Conservation (phyloP, 805 yeast species). For the Lachancea lanzarotensis region DNA sequence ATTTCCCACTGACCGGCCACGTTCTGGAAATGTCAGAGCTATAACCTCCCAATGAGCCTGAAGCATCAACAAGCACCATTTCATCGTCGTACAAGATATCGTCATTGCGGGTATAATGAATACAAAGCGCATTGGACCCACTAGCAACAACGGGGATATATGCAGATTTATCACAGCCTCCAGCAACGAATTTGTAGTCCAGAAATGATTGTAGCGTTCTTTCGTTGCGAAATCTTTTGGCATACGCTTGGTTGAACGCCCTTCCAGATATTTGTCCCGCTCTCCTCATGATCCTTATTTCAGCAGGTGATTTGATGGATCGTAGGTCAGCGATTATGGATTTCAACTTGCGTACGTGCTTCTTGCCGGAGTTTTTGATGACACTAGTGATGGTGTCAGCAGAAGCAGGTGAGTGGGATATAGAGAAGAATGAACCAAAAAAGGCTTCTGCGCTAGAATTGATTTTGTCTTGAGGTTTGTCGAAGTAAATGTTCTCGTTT, state of each 20-base stretch:
- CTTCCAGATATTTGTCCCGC: conserved; percentile 80
- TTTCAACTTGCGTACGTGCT: conserved; percentile 28
- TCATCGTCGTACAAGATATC: conserved; percentile 72
- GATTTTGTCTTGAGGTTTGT: conserved; percentile 31
- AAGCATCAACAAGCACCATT: conserved; percentile 88
- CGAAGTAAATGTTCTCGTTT: conserved; percentile 51
- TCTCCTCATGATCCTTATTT: conserved; percentile 67
- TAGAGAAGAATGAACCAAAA: conserved; percentile 29
- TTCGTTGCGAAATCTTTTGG: conserved; percentile 60
- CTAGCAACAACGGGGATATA: conserved; percentile 96
- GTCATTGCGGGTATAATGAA: conserved; percentile 91
- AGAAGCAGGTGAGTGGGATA: conserved; percentile 19
- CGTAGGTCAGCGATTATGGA: conserved; percentile 37
- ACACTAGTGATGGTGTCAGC: conserved; percentile 27
- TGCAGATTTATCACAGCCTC: conserved; percentile 87
- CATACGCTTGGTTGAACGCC: conserved; percentile 79
- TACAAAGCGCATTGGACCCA: conserved; percentile 81
- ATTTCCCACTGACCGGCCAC: conserved; percentile 82
- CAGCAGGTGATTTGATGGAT: conserved; percentile 67
- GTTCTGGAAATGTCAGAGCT: conserved; percentile 94
- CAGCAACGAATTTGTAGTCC: conserved; percentile 73
- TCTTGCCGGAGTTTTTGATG: conserved; percentile 26
- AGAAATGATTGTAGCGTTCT: conserved; percentile 71
- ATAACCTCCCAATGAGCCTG: conserved; percentile 90
- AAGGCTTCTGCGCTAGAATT: conserved; percentile 20